Conservation (phyloP, 2,329 filamentous ascomycete species). For the Fusarium acutatum region DNA sequence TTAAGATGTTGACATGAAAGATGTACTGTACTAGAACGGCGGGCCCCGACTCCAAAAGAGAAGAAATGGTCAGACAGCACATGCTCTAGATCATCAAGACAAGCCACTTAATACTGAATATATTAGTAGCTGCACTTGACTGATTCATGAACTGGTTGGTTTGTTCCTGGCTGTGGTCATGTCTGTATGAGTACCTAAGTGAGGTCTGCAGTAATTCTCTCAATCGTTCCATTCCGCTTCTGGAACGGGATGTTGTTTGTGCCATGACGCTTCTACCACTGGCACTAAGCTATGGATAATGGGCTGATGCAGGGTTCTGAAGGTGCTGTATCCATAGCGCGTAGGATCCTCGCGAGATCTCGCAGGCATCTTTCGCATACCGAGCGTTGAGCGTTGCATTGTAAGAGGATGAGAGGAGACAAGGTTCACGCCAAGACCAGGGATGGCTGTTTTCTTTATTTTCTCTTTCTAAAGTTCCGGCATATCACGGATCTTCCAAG, state of each 20-base stretch:
- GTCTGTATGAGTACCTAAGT: neutral
- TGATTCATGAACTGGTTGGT: neutral
- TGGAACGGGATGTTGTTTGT: conserved; percentile 31
- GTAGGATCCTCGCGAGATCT: conserved; percentile 5
- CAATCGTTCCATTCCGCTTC: conserved; percentile 38
- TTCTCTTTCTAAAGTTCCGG: neutral
- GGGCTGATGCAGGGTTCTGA: conserved; percentile 37
- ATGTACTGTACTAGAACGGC: neutral
- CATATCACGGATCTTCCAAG: neutral
- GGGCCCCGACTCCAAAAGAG: conserved; percentile 5
- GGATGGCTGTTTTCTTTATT: neutral
- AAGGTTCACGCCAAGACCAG: conserved; percentile 10
- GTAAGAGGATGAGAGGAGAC: neutral
- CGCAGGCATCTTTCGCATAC: neutral
- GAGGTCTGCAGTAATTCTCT: conserved; percentile 7
- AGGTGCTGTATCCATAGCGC: conserved; percentile 18
- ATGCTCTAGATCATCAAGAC: neutral
- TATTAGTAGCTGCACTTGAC: conserved; percentile 4
- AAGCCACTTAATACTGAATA: neutral
- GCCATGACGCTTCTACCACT: conserved; percentile 22
- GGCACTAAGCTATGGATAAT: conserved; percentile 26
- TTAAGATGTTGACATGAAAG: neutral
- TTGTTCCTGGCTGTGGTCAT: neutral
- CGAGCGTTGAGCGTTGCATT: conserved; percentile 12
- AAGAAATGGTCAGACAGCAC: conserved; percentile 22